Evolutionary conservation across 1,284 basidiomycete genomes (phyloP).

Genomic region (Hymenochaete sp.): DNA sequence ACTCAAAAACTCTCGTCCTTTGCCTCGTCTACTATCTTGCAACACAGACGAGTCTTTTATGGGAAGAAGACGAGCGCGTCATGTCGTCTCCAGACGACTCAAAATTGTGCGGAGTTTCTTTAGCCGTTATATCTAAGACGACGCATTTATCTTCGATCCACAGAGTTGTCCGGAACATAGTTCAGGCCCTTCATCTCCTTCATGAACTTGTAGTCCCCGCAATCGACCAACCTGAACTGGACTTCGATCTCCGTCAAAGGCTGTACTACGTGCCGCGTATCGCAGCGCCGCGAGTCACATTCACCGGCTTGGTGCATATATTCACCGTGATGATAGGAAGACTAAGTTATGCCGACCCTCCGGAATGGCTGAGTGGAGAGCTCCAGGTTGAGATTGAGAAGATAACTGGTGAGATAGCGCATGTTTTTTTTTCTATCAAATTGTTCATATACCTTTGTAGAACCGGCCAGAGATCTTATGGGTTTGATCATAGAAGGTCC

Average conservation of each 20-base stretch:
- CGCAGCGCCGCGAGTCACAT: constrained; percentile 39
- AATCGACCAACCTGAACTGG: constrained; percentile 1
- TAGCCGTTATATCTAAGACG: constrained; percentile 14
- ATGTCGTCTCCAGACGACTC: constrained; percentile 29
- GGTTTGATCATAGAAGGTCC: constrained; percentile 70
- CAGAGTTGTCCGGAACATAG: constrained; percentile 44
- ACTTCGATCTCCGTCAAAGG: constrained; percentile 43
- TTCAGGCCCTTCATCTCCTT: constrained; percentile 47
- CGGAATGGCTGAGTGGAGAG: constrained; percentile 46
- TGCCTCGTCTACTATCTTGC: constrained; percentile 50
- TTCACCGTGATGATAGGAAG: constrained; percentile 71
- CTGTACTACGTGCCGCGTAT: constrained; percentile 43
- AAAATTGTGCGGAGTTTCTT: no score
- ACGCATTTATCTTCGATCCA: constrained; percentile 10
- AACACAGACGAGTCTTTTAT: constrained; percentile 45
- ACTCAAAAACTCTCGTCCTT: constrained; percentile 49
- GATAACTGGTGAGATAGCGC: constrained; percentile 39
- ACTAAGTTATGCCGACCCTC: constrained; percentile 61
- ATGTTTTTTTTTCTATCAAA: neutral
- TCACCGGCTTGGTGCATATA: constrained; percentile 64
- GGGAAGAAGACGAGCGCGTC: constrained; percentile 53
- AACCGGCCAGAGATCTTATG: constrained; percentile 58
- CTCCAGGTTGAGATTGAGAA: constrained; percentile 39
- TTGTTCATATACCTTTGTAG: constrained; percentile 28
- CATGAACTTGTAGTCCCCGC: constrained; percentile 48